These are phyloP conservation scores for Erysimum cheiranthoides DNA, from an alignment of 345 rosid genomes.

Conservation along the genomic window DNA sequence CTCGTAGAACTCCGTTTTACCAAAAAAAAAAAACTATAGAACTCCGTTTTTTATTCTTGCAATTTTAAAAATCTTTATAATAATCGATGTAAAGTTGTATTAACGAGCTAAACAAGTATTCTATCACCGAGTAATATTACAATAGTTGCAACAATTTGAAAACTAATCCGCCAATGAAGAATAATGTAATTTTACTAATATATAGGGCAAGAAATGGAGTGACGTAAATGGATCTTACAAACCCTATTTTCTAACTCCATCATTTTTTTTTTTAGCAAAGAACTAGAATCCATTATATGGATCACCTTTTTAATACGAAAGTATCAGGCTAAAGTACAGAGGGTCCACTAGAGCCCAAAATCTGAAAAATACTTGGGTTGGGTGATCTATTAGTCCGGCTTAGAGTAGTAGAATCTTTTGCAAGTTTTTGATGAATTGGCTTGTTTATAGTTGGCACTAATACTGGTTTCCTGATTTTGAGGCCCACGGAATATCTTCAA, in stretches of 20 bases:
- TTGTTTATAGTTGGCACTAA: not conserved
- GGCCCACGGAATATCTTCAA: not conserved
- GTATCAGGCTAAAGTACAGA: not conserved
- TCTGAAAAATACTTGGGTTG: not conserved
- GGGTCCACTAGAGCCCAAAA: conserved; percentile 8
- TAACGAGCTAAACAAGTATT: not conserved
- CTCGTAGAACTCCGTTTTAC: not conserved
- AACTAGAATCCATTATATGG: too few species aligned
- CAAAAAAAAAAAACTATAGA: not conserved
- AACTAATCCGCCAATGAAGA: not conserved
- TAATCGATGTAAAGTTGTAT: not conserved
- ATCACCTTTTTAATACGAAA: not conserved
- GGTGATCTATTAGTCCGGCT: not conserved
- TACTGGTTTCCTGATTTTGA: not conserved
- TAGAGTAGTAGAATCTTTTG: not conserved
- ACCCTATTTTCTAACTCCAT: too few species aligned
- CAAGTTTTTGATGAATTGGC: not conserved
- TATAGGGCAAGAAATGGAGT: not conserved
- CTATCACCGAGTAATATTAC: not conserved
- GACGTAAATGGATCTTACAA: too few species aligned
- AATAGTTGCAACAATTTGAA: not conserved
- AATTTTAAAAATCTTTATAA: not conserved
- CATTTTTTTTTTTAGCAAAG: too few species aligned
- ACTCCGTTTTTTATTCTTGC: not conserved
- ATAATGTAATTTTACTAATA: not conserved